Base-by-base conservation (phyloP, 805 yeast genomes). In the Sporopachydermia lactativora region DNA sequence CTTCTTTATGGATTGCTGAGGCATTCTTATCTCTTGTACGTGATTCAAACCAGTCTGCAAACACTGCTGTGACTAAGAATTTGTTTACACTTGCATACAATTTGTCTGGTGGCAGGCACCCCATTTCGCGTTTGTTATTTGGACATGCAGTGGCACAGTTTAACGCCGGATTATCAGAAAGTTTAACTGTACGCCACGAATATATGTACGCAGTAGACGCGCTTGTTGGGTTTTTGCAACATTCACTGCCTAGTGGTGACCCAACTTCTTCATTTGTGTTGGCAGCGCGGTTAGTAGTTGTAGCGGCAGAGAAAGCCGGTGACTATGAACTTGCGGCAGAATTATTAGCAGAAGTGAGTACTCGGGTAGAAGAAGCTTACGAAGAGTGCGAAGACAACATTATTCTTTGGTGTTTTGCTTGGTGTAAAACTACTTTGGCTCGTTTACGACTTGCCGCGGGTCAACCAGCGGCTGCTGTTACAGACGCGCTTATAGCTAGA, bases 1-100 rank as follows among this genome's bases (percentile, higher is more conserved):
- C 82, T 0, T 65, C 64, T 4, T 73, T 96, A 0, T 92, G 97
- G 97, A 55, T 82, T 19, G 96, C 95, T 1, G 76, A 78, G 51
- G 96, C 0, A 53, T 89, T 28, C 56, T 76, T 1, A 55, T 57
- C 15, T 37, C 44, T 4, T 40, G n/a, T n/a, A n/a, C n/a, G n/a
- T n/a, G n/a, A n/a, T n/a, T 50, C 14, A 42, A 43, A 24, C 13
- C 31, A 24, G n/a, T 8, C 13, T 8, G n/a, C 62, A 6, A 48
- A 56, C 15, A 24, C 41, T 3, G 65, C 73, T 1, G 65, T 62
- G n/a, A 77, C 94, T 0, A 53, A 67, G 3, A 64, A 68, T 11
- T 55, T 82, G 39, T 77, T 77, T 50, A 78, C 82, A 1, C 96
- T 92, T 58, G 82, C 95, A 0, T 81, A 71, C 49, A 69, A 76